Evolutionary conservation across 495 filamentous ascomycete genomes (phyloP).

Genomic region (Lasiosphaeria ovina): DNA sequence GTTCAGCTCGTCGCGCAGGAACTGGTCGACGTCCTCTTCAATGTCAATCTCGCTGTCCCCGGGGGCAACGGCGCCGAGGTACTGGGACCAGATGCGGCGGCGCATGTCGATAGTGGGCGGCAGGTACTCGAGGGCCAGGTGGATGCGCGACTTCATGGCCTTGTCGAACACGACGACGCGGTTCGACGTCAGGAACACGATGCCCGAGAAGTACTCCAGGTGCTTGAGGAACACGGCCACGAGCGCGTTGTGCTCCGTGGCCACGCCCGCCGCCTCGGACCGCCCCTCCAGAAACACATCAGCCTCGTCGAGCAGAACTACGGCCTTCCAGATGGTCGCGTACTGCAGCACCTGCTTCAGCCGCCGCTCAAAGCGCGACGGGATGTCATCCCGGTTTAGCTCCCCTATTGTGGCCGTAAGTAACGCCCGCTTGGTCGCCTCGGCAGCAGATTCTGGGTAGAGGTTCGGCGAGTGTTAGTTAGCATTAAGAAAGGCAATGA

Average conservation of each 20-base stretch:
- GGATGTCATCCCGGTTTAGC: conserved; percentile 5
- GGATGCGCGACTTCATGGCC: conserved; percentile 53
- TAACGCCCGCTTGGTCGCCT: background rate
- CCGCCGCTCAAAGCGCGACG: conserved; percentile 62
- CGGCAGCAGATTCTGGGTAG: background rate
- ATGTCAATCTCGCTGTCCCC: background rate
- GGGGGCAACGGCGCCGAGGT: conserved; percentile 12
- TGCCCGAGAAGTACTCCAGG: conserved; percentile 48
- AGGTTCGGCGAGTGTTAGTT: no score
- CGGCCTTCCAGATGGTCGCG: conserved; percentile 77
- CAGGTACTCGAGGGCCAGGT: conserved; percentile 39
- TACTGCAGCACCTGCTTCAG: conserved; percentile 80
- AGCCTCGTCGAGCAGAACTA: conserved; percentile 61
- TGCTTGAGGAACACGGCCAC: conserved; percentile 48
- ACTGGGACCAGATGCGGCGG: conserved; percentile 31
- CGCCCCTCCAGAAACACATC: conserved; percentile 40
- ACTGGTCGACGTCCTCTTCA: conserved; percentile 6
- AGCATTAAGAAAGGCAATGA: no score
- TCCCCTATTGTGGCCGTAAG: conserved; percentile 1
- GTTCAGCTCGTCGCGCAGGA: conserved; percentile 24
- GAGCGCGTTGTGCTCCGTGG: conserved; percentile 27
- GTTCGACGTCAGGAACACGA: conserved; percentile 52
- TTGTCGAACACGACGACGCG: conserved; percentile 53
- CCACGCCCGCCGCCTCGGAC: background rate
- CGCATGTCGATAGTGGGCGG: conserved; percentile 27